These are phyloP conservation scores for Phaeosphaeria sp. DNA, from an alignment of 2,329 filamentous ascomycete genomes.

Conservation along the genomic window DNA sequence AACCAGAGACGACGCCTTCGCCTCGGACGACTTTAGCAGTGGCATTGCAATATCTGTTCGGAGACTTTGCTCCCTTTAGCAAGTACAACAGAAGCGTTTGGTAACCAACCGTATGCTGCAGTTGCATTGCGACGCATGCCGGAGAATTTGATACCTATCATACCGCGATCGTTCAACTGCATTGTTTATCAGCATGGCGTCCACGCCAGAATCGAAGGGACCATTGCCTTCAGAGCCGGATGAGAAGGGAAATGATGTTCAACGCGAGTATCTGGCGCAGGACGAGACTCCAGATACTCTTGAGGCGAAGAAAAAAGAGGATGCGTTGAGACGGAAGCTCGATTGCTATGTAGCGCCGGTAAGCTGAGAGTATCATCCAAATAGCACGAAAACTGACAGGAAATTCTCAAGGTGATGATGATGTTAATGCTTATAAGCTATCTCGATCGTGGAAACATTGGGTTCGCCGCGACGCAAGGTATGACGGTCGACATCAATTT, in stretches of 20 bases:
- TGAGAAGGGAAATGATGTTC: constrained; percentile 22
- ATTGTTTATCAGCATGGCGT: not conserved
- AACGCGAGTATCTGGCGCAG: constrained; percentile 26
- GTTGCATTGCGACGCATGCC: not conserved
- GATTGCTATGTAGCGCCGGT: constrained; percentile 42
- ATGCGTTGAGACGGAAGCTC: constrained; percentile 37
- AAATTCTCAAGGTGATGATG: constrained; percentile 32
- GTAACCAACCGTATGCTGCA: not conserved
- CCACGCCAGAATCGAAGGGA: constrained; percentile 7
- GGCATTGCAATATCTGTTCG: not conserved
- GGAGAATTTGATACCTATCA: not conserved
- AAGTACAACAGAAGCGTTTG: not conserved
- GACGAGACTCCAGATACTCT: constrained; percentile 22
- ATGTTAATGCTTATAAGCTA: constrained; percentile 44
- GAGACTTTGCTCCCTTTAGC: not conserved
- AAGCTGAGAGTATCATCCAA: not conserved
- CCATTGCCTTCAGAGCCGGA: constrained; percentile 5
- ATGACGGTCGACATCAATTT: constrained; percentile 39
- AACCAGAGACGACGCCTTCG: not conserved
- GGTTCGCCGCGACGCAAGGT: constrained; percentile 43
- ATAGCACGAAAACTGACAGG: not conserved
- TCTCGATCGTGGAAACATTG: constrained; percentile 44
- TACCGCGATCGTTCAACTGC: not conserved
- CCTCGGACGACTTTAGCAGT: not conserved
- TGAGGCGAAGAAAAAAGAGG: constrained; percentile 31